Evolutionary conservation across 768 basidiomycete species (phyloP), one percentile per base, ranked within the genome.

Genomic region (Fibroporia radiculosa): DNA sequence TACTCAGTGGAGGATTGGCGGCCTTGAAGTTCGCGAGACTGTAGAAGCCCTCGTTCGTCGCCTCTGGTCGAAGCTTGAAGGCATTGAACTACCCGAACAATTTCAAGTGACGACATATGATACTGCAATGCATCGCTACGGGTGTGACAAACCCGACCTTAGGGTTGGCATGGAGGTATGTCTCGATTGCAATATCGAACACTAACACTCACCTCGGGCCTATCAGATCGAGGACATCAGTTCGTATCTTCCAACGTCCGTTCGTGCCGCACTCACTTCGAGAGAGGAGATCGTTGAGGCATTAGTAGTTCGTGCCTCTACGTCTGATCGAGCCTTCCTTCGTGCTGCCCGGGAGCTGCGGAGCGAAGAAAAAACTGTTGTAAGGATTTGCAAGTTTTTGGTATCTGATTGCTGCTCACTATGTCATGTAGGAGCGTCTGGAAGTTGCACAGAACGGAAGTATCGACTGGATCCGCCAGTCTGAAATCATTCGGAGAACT

Each of bases 121-220:
- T 47, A 81, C 93, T 58, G 90, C 93, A n/a, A 96, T 97, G 87
- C 72, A 75, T 60, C 78, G 93, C 85, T 96, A 82, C 71, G 93
- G 93, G 12, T 88, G 88, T 45, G 93, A 96, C 65, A 96, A 96
- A 67, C 93, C 93, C 35, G 93, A 97, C 65, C 82, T 82, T 43
- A 78, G 93, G 44, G 93, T 91, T 66, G 77, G 77, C 44, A 73
- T 93, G 52, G 82, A 93, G 81, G 93, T 93, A 49, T 57, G 34
- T 35, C 6, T 25, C 31, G 6, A 23, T 8, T 11, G 36, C 14
- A 13, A 25, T 26, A 7, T 20, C 35, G 3, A 38, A n/a, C n/a
- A 8, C 10, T 31, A n/a, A 8, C 29, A 14, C 43, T 54, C 25
- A 48, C 13, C 2, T 18, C 29, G 8, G 8, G n/a, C 29, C 8